phyloP scores from a whole-genome alignment of 1,284 basidiomycete genomes.

The Pholiota adiposa region DNA sequence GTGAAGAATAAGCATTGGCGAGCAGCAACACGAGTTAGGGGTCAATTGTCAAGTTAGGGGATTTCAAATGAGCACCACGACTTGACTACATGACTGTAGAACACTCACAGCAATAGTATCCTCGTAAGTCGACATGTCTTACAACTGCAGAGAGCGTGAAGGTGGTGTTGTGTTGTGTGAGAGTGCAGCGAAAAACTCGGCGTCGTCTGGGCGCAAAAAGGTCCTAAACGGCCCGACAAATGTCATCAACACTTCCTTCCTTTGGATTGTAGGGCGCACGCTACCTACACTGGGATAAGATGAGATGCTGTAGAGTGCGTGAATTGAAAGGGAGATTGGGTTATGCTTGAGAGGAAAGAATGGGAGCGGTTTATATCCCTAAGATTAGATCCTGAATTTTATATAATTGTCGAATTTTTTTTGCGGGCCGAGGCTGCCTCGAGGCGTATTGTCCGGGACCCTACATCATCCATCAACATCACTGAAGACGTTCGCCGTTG shows the following conservation, averaged over 20 bases:
- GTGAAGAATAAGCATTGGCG: not conserved
- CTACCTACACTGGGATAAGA: not conserved
- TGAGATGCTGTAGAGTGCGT: not conserved
- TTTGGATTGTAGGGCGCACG: not conserved
- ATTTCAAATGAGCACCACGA: not conserved
- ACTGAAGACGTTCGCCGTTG: not conserved
- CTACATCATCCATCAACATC: slow-evolving; percentile 6
- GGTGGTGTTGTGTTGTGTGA: not conserved
- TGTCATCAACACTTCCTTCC: not conserved
- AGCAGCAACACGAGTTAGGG: not conserved
- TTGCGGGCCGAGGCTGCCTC: slow-evolving; percentile 37
- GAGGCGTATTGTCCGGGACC: slow-evolving; percentile 27
- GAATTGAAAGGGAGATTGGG: not conserved
- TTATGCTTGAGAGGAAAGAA: slow-evolving; percentile 2
- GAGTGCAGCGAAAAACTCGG: not conserved
- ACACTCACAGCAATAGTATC: slow-evolving; percentile 15
- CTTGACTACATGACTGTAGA: not conserved
- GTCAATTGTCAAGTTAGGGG: not conserved
- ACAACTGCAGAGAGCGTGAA: not conserved
- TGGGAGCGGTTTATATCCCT: slow-evolving; percentile 16
- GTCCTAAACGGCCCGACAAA: slow-evolving; percentile 1
- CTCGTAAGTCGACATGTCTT: slow-evolving; percentile 8
- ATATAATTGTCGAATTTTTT: slow-evolving; percentile 4
- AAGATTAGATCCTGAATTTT: slow-evolving; percentile 19
- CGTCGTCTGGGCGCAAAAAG: not conserved